A percentile compares a stretch with the other conserved stretches of the same genome.
Conservation (phyloP, 495 filamentous ascomycete genomes). For the Hypomontagnella submonticulosa region DNA sequence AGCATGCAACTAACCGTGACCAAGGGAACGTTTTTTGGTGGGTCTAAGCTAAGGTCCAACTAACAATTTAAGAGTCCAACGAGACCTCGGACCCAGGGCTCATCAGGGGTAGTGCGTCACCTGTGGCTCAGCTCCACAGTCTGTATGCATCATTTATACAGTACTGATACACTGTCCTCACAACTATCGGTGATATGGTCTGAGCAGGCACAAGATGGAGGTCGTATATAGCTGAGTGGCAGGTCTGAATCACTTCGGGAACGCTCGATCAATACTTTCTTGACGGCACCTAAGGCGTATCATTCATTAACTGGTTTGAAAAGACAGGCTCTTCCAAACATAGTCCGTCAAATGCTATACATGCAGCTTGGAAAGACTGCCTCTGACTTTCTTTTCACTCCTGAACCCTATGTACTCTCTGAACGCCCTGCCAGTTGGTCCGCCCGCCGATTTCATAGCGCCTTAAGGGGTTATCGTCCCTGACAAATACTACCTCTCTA, state of each 20-base stretch:
- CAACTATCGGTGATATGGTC: too few relatives aligned
- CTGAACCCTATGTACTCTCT: slow-evolving; percentile 1
- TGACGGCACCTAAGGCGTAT: too few relatives aligned
- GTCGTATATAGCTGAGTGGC: too few relatives aligned
- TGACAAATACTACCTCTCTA: slow-evolving; percentile 2
- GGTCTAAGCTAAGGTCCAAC: too few relatives aligned
- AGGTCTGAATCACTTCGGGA: too few relatives aligned
- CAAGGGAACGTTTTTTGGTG: slow-evolving; percentile 4
- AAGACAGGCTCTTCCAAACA: too few relatives aligned
- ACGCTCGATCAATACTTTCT: too few relatives aligned
- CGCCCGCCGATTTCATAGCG: slow-evolving; percentile 3
- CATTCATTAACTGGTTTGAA: too few relatives aligned
- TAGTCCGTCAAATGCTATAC: background rate
- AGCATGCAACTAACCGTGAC: slow-evolving; percentile 39
- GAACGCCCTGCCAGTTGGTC: slow-evolving; percentile 4
- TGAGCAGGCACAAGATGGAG: too few relatives aligned
- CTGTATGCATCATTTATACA: slow-evolving; percentile 1
- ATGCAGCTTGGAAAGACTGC: background rate
- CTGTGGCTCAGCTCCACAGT: slow-evolving; percentile 34
- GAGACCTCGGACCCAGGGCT: slow-evolving; percentile 14
- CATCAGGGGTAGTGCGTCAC: slow-evolving; percentile 27
- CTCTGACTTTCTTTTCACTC: background rate
- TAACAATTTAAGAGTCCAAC: too few relatives aligned
- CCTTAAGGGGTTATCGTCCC: background rate
- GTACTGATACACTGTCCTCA: too few relatives aligned